Percentiles rank a stretch among this genome's conserved stretches.
Conservation (phyloP, 306 rosid genomes). For the Vigna radiata region DNA sequence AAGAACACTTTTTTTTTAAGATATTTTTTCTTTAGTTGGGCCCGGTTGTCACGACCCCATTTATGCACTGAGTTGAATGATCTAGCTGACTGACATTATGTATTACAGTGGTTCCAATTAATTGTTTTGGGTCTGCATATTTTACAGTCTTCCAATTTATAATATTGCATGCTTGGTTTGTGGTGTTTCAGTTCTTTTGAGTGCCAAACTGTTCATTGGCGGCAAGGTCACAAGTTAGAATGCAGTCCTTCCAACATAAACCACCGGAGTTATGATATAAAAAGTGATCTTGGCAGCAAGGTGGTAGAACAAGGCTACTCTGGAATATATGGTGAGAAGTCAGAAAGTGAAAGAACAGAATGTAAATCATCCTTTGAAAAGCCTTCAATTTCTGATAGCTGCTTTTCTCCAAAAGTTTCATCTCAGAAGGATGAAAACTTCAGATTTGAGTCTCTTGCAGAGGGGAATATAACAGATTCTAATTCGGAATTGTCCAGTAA, state of each 20-base stretch:
- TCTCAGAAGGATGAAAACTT: conserved; percentile 50
- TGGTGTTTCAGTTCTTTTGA: conserved; percentile 72
- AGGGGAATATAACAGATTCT: conserved; percentile 51
- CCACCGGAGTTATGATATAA: conserved; percentile 36
- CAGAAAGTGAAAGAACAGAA: conserved; percentile 38
- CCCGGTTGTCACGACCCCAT: neutral
- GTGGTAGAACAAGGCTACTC: conserved; percentile 47
- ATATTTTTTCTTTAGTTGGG: neutral
- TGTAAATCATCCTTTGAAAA: conserved; percentile 39
- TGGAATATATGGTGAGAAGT: conserved; percentile 44
- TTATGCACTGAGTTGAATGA: neutral
- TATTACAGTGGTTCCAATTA: conserved; percentile 16
- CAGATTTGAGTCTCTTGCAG: conserved; percentile 53
- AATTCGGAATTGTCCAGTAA: conserved; percentile 63
- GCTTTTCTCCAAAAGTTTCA: conserved; percentile 48
- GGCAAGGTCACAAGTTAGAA: conserved; percentile 89
- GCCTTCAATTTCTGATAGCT: conserved; percentile 37
- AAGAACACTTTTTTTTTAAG: neutral
- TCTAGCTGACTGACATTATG: conserved; percentile 24
- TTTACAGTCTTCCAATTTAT: neutral
- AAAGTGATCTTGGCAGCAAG: conserved; percentile 48
- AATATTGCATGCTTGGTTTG: conserved; percentile 19
- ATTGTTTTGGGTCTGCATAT: conserved; percentile 12
- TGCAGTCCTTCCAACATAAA: conserved; percentile 64
- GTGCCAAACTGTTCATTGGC: conserved; percentile 95